A percentile compares a stretch with the other conserved stretches of the same genome.
phyloP scores from a whole-genome alignment of 345 rosid genomes.

The Toxicodendron radicans region DNA sequence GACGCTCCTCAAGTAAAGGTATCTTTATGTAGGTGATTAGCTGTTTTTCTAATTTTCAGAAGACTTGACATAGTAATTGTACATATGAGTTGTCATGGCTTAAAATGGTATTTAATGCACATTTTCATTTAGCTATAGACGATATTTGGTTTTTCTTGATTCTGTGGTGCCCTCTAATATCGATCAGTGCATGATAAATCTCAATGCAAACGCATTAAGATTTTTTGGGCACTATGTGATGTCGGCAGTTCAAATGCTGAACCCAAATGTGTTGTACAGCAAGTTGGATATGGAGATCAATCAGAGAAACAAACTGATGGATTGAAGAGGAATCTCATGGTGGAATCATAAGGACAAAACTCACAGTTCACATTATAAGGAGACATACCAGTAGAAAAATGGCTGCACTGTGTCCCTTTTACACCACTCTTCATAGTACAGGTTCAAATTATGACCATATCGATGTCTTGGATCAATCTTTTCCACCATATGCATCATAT shows the following conservation, averaged over 20 bases:
- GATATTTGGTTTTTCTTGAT: too few species aligned
- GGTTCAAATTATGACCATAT: constrained; percentile 37
- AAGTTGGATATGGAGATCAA: neutral
- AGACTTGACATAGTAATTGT: too few species aligned
- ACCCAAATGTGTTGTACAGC: too few species aligned
- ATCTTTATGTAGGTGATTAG: neutral
- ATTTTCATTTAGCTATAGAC: too few species aligned
- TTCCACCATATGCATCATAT: neutral
- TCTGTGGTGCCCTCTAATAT: too few species aligned
- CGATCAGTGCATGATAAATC: too few species aligned
- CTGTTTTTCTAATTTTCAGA: too few species aligned
- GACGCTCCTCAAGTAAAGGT: neutral
- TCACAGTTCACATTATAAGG: neutral
- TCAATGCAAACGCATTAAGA: too few species aligned
- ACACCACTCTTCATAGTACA: constrained; percentile 37
- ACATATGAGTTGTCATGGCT: too few species aligned
- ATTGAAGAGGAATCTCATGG: neutral
- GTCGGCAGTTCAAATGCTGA: too few species aligned
- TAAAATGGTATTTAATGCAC: too few species aligned
- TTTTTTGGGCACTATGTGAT: too few species aligned
- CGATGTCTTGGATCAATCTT: constrained; percentile 43
- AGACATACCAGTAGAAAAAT: constrained; percentile 36
- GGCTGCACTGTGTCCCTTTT: constrained; percentile 34
- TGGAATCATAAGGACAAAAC: neutral
- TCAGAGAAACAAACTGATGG: neutral